Base-by-base conservation (phyloP, 73 alveolate species). In the Paramecium bursaria region DNA sequence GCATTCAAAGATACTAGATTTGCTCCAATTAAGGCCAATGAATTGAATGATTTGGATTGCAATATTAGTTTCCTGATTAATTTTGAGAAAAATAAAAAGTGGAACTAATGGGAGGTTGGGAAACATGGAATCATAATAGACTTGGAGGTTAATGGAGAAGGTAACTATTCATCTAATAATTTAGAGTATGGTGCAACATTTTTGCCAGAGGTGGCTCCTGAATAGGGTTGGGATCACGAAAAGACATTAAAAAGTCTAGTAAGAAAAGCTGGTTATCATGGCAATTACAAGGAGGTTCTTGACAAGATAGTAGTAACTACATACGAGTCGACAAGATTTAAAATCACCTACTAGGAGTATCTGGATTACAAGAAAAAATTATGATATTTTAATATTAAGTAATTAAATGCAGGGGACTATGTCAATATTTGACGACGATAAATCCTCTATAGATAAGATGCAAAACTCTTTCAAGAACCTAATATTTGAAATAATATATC, bases 121-220 rank as follows among this genome's bases (percentile, higher is more conserved):
- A 90, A 85, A 60, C 99, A 96, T 86, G 99, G 99, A 35, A 94
- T 95, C 30, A 97, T 94, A 49, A 96, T 96, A n/a, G 92, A 90
- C 14, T 93, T 95, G 85, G 50, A 60, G n/a, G 95, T 47, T 4
- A 73, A 86, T 10, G 96, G 97, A 15, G 47, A 86, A 67, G 60
- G 82, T 67, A 11, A 46, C n/a, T n/a, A n/a, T n/a, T n/a, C n/a
- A n/a, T n/a, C n/a, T n/a, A n/a, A 4, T 23, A 3, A 17, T 50
- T 50, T 67, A 67, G 82, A 67, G 1, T 67, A 39, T 67, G 82
- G 82, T 31, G 97, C 96, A 1, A 96, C 98, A 33, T 96, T 90
- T 85, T 88, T 96, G 29, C 99, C 98, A 13, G 98, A 96, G 76
- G 98, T 95, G 22, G 98, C 99, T 1, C 91, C 85, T 3, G 98